Evolutionary conservation across 495 filamentous ascomycete species (phyloP), one percentile per base, ranked within the genome.

Genomic region (Aspergillus hancockii): DNA sequence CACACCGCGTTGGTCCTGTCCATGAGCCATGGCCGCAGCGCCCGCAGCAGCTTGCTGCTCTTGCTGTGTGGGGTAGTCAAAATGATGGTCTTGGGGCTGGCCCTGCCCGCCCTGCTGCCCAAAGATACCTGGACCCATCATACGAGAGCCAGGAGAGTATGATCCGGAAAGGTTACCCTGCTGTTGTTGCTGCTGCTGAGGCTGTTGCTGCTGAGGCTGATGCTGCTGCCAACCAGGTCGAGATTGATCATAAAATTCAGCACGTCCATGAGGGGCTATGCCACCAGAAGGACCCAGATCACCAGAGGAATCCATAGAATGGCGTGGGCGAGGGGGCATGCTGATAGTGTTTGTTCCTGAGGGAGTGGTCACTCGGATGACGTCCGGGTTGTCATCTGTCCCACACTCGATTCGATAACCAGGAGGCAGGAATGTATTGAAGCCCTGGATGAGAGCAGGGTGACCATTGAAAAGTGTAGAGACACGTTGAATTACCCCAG

Each of bases 381-480:
- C 89, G 68, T 97, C 93, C 9, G 93, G 93, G 64, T 97, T 92
- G 56, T 93, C 91, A 41, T 89, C 87, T 6, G 90, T 86, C 10
- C 92, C 93, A 65, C 95, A 99, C 67, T 99, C 95, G 58, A 99
- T 99, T 31, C 93, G 86, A 69, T 98, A 99, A 4, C 95, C 95
- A 6, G 95, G 95, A 4, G 95, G 95, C 9, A 99, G 79, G 67
- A 99, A 99, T 0, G 95, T 99, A 65, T 99, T 99, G 74, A 99
- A 99, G 0, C 95, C 95, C 69, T 97, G 94, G 41, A 99, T 98
- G 3, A 99, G 83, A 63, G 91, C 93, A 14, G 95, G 95, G 70
- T 99, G 92, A 4, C 95, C 95, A 32, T 92, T 92, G 69, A 99
- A 99, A 16, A 99, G 83, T n/a, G 89, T 90, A 1, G 93, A 97